phyloP scores from a whole-genome alignment of 2,329 filamentous ascomycete species.

The Chrysoporthe cubensis region DNA sequence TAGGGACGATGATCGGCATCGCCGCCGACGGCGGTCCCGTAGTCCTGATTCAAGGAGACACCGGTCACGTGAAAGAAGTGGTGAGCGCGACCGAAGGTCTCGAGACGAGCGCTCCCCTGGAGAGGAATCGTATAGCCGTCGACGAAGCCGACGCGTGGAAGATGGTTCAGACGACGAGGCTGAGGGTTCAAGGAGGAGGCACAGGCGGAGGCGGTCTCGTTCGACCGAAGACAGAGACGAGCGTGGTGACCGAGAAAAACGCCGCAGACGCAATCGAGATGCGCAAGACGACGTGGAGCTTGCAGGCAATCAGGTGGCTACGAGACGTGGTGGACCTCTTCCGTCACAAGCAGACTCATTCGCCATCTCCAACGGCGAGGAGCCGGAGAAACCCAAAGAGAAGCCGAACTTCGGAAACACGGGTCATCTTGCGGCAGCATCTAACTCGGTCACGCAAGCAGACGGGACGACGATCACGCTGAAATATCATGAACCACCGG shows the following conservation, averaged over 20 bases:
- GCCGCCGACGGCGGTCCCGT: constrained; percentile 21
- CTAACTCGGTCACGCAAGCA: constrained; percentile 74
- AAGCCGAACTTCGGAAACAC: constrained; percentile 85
- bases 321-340: constrained; percentile 51
- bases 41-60: constrained; percentile 17
- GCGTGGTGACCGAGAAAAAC: background rate
- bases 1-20: constrained; percentile 12
- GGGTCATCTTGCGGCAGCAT: constrained; percentile 83
- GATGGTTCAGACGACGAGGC: constrained; percentile 4
- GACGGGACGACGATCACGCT: constrained; percentile 77
- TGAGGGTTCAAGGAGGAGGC: constrained; percentile 7
- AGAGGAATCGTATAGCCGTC: constrained; percentile 15
- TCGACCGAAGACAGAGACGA: constrained; percentile 3
- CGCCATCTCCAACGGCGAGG: constrained; percentile 55
- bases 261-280: constrained; percentile 3
- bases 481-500: constrained; percentile 94
- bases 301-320: constrained; percentile 15
- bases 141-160: constrained; percentile 8
- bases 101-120: constrained; percentile 20
- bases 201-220: constrained; percentile 10
- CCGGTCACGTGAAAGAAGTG: constrained; percentile 15
- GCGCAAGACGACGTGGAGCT: background rate
- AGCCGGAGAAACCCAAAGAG: constrained; percentile 69
- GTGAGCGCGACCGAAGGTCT: constrained; percentile 5
- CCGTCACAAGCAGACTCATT: constrained; percentile 65